Base-by-base conservation (phyloP, 495 filamentous ascomycete genomes). In the Penicillium taxi region DNA sequence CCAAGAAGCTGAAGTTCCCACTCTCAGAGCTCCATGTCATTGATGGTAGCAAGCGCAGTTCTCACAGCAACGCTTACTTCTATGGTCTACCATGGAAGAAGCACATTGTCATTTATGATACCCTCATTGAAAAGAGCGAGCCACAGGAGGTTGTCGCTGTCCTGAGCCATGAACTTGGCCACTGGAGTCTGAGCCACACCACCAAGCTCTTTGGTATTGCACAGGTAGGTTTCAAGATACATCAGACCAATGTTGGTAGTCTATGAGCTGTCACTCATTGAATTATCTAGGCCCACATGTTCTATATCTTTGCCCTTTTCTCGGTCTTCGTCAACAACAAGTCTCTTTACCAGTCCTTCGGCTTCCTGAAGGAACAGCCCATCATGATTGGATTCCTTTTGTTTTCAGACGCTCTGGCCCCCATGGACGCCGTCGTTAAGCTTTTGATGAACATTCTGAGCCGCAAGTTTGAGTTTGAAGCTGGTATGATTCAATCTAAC, bases 31-130 rank as follows among this genome's bases (percentile, higher is more conserved):
- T 98, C 14, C 81, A 91, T 50, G 89, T 96, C 47, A 98, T 98
- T 50, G 91, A 98, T 56, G 93, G 91, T 20, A 94, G 87, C 70
- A 96, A 94, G 74, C 81, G 91, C 44, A 90, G 83, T 51, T 87
- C 91, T 19, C 91, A 98, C 66, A 93, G 84, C 68, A 98, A 98
- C 53, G 91, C 91, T 29, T 98, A 96, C 64, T 98, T 98, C 66
- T 94, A 91, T 45, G 91, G 91, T 35, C 73, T 98, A 37, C 91
- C 91, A 5, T 96, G 91, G 89, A 96, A 94, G 75, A 98, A 98
- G 75, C 91, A 95, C 68, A 98, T 98, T 64, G 91, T 98, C 48
- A 93, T 98, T 55, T 98, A 93, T 51, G 91, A 98, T 54, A 98
- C 91, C 8, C 62, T 98, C 45, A 88, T 98, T 35, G 90, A 96